Conservation (phyloP, 1,284 basidiomycete genomes). For the Schizophyllum amplum region DNA sequence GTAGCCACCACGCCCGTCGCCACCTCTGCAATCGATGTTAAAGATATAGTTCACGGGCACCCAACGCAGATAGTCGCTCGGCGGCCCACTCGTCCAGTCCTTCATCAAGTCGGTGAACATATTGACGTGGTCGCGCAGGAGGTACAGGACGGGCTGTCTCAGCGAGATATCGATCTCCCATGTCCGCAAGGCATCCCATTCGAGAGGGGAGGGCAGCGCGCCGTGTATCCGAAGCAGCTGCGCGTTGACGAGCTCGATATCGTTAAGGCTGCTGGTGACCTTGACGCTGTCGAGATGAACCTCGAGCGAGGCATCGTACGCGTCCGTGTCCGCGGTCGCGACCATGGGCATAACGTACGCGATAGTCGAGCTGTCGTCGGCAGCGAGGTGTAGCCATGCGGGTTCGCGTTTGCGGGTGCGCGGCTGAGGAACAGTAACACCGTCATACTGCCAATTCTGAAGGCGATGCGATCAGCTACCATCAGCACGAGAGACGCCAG, state of each 20-base stretch:
- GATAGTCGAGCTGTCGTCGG: constrained; percentile 78
- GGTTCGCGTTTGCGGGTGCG: constrained; percentile 52
- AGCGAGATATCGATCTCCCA: constrained; percentile 74
- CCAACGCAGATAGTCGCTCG: constrained; percentile 72
- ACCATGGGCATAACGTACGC: constrained; percentile 80
- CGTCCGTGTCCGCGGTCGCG: constrained; percentile 41
- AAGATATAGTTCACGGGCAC: constrained; percentile 75
- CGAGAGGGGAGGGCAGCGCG: constrained; percentile 47
- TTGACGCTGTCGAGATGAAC: constrained; percentile 77
- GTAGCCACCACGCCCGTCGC: constrained; percentile 56
- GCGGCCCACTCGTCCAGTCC: constrained; percentile 82
- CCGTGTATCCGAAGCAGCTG: constrained; percentile 62
- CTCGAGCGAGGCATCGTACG: constrained; percentile 74
- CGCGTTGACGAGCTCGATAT: constrained; percentile 69
- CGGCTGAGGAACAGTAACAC: constrained; percentile 34
- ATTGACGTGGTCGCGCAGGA: constrained; percentile 87
- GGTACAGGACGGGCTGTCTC: constrained; percentile 62
- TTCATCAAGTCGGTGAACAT: constrained; percentile 84
- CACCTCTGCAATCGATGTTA: constrained; percentile 39
- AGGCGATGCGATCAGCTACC: not conserved
- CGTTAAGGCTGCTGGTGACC: constrained; percentile 80
- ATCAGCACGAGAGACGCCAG: no score
- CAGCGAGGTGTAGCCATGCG: constrained; percentile 65
- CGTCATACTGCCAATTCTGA: constrained; percentile 84
- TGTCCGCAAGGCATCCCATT: constrained; percentile 63